Conservation (phyloP, 73 alveolate genomes). For the Urostyla sp. region DNA sequence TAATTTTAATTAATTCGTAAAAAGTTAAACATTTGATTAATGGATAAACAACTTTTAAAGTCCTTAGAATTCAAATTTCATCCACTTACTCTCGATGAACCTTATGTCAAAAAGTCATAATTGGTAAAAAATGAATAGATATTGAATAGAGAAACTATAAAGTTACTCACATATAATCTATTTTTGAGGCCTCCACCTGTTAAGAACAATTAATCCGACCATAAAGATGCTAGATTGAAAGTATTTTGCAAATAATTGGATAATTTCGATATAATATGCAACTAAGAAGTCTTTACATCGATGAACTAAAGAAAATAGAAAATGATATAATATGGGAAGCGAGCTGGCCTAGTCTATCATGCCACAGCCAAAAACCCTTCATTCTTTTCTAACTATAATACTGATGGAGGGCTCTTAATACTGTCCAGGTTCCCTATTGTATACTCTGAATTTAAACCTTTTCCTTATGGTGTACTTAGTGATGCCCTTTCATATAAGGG, state of each 20-base stretch:
- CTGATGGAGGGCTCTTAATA: constrained; percentile 94
- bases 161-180: constrained; percentile 84
- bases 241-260: constrained; percentile 63
- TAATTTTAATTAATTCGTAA: background rate
- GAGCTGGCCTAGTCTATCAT: constrained; percentile 83
- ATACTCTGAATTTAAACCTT: constrained; percentile 73
- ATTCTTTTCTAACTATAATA: constrained; percentile 80
- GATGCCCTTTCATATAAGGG: constrained; percentile 90
- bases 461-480: constrained; percentile 78
- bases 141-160: constrained; percentile 24
- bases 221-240: constrained; percentile 86
- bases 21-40: background rate
- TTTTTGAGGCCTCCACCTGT: constrained; percentile 95
- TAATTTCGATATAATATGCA: constrained; percentile 87
- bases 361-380: constrained; percentile 84
- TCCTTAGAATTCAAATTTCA: constrained; percentile 2
- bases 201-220: constrained; percentile 80
- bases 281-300: constrained; percentile 91
- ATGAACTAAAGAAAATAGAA: constrained; percentile 79
- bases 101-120: no score
- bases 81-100: constrained; percentile 10
- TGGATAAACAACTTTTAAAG: background rate
- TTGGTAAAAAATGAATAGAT: background rate
- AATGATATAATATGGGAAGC: constrained; percentile 81
- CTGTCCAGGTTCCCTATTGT: constrained; percentile 88